Base-by-base conservation (phyloP, 768 basidiomycete genomes). In the Crassisporium funariophilum region DNA sequence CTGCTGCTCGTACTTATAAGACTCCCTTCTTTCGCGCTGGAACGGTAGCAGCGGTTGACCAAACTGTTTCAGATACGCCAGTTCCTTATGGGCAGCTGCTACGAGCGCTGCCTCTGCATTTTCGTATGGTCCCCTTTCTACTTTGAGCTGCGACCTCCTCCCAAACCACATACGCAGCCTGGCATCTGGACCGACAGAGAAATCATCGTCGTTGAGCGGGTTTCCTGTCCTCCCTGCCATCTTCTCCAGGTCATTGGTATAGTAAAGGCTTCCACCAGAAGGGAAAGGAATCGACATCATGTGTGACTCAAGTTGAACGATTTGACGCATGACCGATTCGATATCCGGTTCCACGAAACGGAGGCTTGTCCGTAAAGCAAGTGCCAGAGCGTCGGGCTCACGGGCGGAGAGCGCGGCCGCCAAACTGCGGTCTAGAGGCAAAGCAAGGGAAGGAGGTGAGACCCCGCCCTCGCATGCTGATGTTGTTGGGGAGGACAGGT, bases 121-220 rank as follows among this genome's bases (percentile, higher is more conserved):
- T 68, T 65, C 48, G 55, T 79, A 78, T 44, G 78, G 77, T 71
- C 76, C 76, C 45, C 77, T 57, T 47, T 74, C 53, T 41, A 77
- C 64, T 48, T 75, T 69, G 47, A 78, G 75, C 65, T 71, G 57
- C 50, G 72, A 62, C 47, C 77, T 72, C 59, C 73, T 71, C 3
- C 77, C 75, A 61, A 7, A 66, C 64, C 64, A 64, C 50, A 66
- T 37, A 24, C 36, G 54, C 35, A 55, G 0, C 33, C 36, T 49
- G 50, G 49, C 52, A 53, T 64, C 63, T n/a, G 64, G 66, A 22
- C 67, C 67, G 4, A 68, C 36, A 39, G 61, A 70, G 59, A 70
- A 69, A 23, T 53, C 56, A 41, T 60, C 41, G 35, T 61, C 36
- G 31, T 66, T 52, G 34, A 61, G 52, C 39, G 44, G 50, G 20